phyloP scores from a whole-genome alignment of 2,329 filamentous ascomycete genomes.

The Colletotrichum limetticola region DNA sequence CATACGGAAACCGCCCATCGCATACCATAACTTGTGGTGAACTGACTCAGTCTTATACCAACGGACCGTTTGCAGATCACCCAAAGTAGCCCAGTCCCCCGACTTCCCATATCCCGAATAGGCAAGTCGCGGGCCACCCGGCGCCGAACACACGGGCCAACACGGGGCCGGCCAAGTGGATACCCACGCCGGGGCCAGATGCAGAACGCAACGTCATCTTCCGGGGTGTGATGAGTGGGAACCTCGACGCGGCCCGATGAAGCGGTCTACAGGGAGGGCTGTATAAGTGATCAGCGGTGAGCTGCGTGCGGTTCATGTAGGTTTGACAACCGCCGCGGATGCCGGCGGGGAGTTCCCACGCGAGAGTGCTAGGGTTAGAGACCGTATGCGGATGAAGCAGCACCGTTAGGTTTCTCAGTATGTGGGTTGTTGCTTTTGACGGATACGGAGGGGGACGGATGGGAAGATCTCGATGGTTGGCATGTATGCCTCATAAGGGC shows the following conservation, averaged over 20 bases:
- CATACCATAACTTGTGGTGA: not conserved
- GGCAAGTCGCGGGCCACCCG: conserved; percentile 21
- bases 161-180: conserved; percentile 9
- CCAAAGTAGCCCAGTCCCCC: not conserved
- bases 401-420: not conserved
- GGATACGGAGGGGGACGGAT: not conserved
- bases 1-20: not conserved
- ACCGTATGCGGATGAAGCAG: not conserved
- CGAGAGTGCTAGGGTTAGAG: not conserved
- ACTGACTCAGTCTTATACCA: not conserved
- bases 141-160: conserved; percentile 9
- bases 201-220: not conserved
- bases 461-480: not conserved
- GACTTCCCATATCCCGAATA: not conserved
- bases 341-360: not conserved
- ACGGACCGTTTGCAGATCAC: not conserved
- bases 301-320: not conserved
- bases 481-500: not conserved
- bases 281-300: not conserved
- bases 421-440: not conserved
- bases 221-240: not conserved
- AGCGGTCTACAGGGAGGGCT: not conserved
- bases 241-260: not conserved
- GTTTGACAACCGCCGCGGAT: conserved; percentile 7
- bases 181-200: not conserved